These are phyloP conservation scores for Mycena filopes DNA, from an alignment of 768 basidiomycete genomes.

Conservation along the genomic window DNA sequence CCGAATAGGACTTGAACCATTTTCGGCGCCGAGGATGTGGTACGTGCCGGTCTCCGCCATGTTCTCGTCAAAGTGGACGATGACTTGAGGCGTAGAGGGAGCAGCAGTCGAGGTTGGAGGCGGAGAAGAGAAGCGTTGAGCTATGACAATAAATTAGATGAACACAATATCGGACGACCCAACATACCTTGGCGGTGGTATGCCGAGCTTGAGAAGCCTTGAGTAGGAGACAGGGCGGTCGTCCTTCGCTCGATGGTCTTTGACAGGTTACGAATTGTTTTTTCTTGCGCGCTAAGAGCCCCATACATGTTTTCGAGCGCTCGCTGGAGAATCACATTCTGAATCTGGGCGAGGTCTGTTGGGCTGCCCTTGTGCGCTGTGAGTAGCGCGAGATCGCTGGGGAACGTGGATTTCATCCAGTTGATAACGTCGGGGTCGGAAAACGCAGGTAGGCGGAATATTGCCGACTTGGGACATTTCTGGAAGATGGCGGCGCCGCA, in stretches of 20 bases:
- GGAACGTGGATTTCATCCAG: not conserved
- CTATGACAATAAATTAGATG: not conserved
- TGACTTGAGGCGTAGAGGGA: not conserved
- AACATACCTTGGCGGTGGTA: not conserved
- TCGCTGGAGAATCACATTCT: too few relatives aligned
- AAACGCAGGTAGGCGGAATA: not conserved
- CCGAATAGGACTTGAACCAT: not conserved
- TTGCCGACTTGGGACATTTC: too few relatives aligned
- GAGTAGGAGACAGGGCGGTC: not conserved
- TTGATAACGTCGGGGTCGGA: not conserved
- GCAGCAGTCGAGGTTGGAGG: not conserved
- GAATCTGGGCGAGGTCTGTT: not conserved
- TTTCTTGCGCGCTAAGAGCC: not conserved
- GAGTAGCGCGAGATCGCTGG: not conserved
- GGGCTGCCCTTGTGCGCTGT: not conserved
- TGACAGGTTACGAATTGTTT: not conserved
- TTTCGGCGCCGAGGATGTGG: not conserved
- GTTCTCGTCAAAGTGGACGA: not conserved
- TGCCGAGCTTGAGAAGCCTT: not conserved
- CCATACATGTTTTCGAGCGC: too few relatives aligned
- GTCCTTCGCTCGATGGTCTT: not conserved
- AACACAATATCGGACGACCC: not conserved
- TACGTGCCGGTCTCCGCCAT: conserved; percentile 1
- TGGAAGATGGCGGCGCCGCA: too few relatives aligned
- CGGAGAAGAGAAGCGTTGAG: not conserved